A percentile compares a stretch with the other conserved stretches of the same genome.
Conservation (phyloP, 805 yeast genomes). For the Yamadazyma scolyti region DNA sequence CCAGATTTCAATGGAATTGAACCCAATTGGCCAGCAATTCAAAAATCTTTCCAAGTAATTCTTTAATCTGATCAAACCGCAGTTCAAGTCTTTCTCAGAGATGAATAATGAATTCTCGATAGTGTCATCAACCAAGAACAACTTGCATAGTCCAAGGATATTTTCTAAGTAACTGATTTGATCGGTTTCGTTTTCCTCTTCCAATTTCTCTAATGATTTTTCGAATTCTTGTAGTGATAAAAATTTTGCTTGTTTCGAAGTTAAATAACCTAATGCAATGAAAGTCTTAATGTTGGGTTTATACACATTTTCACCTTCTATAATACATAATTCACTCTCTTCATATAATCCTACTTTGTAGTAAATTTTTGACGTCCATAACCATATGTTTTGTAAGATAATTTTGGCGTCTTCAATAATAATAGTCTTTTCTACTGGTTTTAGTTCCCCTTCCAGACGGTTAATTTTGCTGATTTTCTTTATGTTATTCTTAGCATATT, state of each 20-base stretch:
- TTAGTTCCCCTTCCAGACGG: conserved; percentile 6
- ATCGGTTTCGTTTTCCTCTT: conserved; percentile 20
- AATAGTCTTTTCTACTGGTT: conserved; percentile 2
- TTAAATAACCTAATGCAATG: conserved; percentile 46
- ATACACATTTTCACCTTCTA: conserved; percentile 59
- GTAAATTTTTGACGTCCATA: conserved; percentile 68
- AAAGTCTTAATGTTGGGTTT: conserved; percentile 47
- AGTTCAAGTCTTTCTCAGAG: conserved; percentile 51
- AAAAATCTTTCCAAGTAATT: conserved; percentile 38
- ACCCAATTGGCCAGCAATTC: conserved; percentile 37
- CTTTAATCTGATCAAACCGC: conserved; percentile 59
- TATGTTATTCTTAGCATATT: conserved; percentile 18
- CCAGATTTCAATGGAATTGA: conserved; percentile 58
- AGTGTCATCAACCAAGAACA: conserved; percentile 43
- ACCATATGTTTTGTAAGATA: conserved; percentile 64
- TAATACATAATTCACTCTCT: conserved; percentile 69
- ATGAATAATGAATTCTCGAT: conserved; percentile 38
- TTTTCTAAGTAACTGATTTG: conserved; percentile 44
- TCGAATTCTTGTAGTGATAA: conserved; percentile 65
- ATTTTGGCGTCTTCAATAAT: conserved; percentile 15
- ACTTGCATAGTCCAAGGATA: conserved; percentile 50
- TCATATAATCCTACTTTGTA: conserved; percentile 47
- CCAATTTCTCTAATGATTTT: conserved; percentile 47
- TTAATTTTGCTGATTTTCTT: conserved; percentile 13
- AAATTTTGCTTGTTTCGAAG: conserved; percentile 39